phyloP scores from a whole-genome alignment of 2,329 filamentous ascomycete species.

The Xylariales sp. region DNA sequence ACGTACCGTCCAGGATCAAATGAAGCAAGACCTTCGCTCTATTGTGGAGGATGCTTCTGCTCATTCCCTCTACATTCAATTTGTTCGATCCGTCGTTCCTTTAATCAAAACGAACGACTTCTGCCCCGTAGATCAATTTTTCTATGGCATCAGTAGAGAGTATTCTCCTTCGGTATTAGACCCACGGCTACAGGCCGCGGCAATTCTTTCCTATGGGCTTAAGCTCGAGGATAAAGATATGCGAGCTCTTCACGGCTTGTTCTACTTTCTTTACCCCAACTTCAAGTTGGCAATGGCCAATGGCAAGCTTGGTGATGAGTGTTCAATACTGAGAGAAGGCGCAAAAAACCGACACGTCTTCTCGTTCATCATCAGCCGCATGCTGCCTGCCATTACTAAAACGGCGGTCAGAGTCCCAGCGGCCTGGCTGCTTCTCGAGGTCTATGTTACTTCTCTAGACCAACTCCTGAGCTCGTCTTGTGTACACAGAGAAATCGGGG shows the following conservation, averaged over 20 bases:
- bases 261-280: conserved; percentile 53
- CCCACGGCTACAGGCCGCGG: conserved; percentile 51
- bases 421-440: conserved; percentile 44
- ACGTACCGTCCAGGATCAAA: conserved; percentile 46
- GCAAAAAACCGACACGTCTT: conserved; percentile 41
- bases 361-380: conserved; percentile 44
- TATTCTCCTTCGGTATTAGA: conserved; percentile 53
- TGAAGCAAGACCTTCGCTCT: conserved; percentile 43
- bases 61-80: conserved; percentile 44
- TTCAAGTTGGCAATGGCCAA: conserved; percentile 51
- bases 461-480: conserved; percentile 24
- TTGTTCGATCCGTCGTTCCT: conserved; percentile 47
- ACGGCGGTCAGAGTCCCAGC: conserved; percentile 28
- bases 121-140: conserved; percentile 50
- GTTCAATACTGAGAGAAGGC: conserved; percentile 39
- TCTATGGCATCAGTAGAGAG: conserved; percentile 50
- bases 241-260: conserved; percentile 43
- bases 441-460: conserved; percentile 42
- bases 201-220: conserved; percentile 52
- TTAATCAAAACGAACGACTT: conserved; percentile 53
- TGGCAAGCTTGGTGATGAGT: conserved; percentile 42
- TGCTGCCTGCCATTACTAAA: conserved; percentile 49
- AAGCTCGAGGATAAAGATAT: conserved; percentile 48
- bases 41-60: conserved; percentile 28
- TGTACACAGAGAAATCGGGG: conserved; percentile 29